These are phyloP conservation scores for Thelephora aurantiotincta DNA, from an alignment of 768 basidiomycete genomes.

Conservation along the genomic window DNA sequence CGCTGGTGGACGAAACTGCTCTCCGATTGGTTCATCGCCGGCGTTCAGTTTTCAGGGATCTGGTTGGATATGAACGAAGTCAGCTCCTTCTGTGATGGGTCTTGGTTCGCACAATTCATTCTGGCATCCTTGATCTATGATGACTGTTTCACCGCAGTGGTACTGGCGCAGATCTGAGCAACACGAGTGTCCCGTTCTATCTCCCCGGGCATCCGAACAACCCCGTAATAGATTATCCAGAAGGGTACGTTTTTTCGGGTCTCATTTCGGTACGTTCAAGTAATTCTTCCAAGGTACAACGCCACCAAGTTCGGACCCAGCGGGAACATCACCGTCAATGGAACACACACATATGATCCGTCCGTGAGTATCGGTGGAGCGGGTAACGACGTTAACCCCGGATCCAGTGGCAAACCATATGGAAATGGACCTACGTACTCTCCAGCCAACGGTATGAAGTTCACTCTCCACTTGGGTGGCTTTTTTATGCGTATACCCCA, in stretches of 20 bases:
- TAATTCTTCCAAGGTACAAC: slow-evolving; percentile 35
- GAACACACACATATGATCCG: slow-evolving; percentile 36
- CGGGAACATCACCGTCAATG: slow-evolving; percentile 64
- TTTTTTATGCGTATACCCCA: slow-evolving; percentile 10
- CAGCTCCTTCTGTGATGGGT: slow-evolving; percentile 49
- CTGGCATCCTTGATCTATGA: background rate
- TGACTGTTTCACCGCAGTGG: slow-evolving; percentile 25
- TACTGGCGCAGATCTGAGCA: slow-evolving; percentile 38
- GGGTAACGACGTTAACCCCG: background rate
- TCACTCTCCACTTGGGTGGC: background rate
- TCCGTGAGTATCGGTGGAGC: too few relatives aligned
- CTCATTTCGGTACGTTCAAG: background rate
- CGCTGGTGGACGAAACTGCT: slow-evolving; percentile 50
- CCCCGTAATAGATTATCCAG: slow-evolving; percentile 44
- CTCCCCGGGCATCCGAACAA: slow-evolving; percentile 45
- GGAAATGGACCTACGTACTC: slow-evolving; percentile 50
- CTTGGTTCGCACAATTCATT: slow-evolving; percentile 25
- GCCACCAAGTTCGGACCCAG: slow-evolving; percentile 46
- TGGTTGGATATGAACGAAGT: slow-evolving; percentile 65
- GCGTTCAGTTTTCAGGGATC: slow-evolving; percentile 48
- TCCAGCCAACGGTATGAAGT: slow-evolving; percentile 47
- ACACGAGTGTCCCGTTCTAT: slow-evolving; percentile 37
- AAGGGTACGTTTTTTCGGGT: slow-evolving; percentile 31
- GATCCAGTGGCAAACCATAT: slow-evolving; percentile 10
- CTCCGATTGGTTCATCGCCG: slow-evolving; percentile 34